Base-by-base conservation (phyloP, 257 asterid genomes). In the Solanum sparsipilum region DNA sequence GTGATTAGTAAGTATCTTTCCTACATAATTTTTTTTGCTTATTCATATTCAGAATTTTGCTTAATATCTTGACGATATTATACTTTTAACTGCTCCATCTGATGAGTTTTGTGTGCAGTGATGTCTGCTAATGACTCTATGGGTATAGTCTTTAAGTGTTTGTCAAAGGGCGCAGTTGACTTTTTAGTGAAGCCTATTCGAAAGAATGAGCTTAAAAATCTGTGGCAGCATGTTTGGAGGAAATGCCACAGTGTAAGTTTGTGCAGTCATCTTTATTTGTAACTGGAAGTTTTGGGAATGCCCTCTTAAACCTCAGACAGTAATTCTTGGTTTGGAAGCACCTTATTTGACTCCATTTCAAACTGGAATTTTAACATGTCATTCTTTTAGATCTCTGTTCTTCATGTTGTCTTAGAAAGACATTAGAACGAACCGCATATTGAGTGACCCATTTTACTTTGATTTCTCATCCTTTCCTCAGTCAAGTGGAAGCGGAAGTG, bases 401-500 rank as follows among this genome's bases (percentile, higher is more conserved):
- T 81, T 31, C 29, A 18, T 81, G 68, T 81, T 29, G 41, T 29
- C 70, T 81, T 81, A 29, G 41, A 81, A 81, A 81, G 41, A 46
- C 29, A 18, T 36, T 81, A 46, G 85, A 29, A 81, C 27, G 68
- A 46, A 46, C 18, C 20, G 10, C 41, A 29, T 31, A 81, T 81
- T 48, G 39, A 29, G 41, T 46, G 34, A 6, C 87, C 52, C 67
- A 34, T 76, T 52, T 87, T 81, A 3, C 84, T 65, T n/a, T 56
- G 67, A 67, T 79, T 79, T 83, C 48, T 56, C 72, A 67, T 87
- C 41, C 20, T 85, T 85, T 81, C 74, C 76, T 31, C 90, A 92
- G 93, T 90, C 93, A 20, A 89, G 93, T n/a, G 93, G 93, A 38
- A 92, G 94, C 58, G 94, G 94, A 32, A 92, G 94, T 87, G 94